phyloP scores from a whole-genome alignment of 2,329 filamentous ascomycete genomes.

The Coniochaeta sp. region DNA sequence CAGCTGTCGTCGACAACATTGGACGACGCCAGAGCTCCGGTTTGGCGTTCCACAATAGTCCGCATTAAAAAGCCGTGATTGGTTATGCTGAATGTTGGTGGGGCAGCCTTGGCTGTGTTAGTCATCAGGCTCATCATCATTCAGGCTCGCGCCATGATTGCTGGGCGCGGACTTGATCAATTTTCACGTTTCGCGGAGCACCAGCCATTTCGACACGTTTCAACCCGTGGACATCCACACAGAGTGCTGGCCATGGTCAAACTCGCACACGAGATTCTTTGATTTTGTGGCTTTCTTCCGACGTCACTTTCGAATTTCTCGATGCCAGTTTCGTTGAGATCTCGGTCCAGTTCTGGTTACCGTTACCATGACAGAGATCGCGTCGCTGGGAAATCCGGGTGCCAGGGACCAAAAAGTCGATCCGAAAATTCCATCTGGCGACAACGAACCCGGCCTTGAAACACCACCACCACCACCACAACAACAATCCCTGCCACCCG shows the following conservation, averaged over 20 bases:
- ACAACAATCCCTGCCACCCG: not conserved
- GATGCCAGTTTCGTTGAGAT: slow-evolving; percentile 52
- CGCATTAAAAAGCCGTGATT: not conserved
- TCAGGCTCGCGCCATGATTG: not conserved
- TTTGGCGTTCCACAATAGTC: not conserved
- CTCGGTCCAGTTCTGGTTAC: slow-evolving; percentile 38
- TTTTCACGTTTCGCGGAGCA: slow-evolving; percentile 44
- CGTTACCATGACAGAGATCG: slow-evolving; percentile 53
- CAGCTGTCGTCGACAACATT: too few relatives aligned
- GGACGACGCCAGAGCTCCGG: not conserved
- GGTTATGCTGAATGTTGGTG: not conserved
- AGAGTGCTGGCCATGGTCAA: slow-evolving; percentile 48
- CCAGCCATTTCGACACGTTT: slow-evolving; percentile 32
- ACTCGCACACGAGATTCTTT: slow-evolving; percentile 38
- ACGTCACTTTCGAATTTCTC: slow-evolving; percentile 48
- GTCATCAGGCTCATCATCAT: not conserved
- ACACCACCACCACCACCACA: slow-evolving; percentile 3
- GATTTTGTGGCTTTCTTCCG: slow-evolving; percentile 41
- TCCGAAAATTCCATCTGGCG: slow-evolving; percentile 11
- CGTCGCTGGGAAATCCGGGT: slow-evolving; percentile 38
- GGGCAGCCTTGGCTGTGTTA: too few relatives aligned
- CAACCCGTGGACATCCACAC: slow-evolving; percentile 36
- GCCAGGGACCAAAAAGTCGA: slow-evolving; percentile 9
- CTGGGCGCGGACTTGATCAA: slow-evolving; percentile 24
- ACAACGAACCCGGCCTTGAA: slow-evolving; percentile 7